These are phyloP conservation scores for Aegle marmelos DNA, from an alignment of 345 rosid genomes.

Conservation along the genomic window DNA sequence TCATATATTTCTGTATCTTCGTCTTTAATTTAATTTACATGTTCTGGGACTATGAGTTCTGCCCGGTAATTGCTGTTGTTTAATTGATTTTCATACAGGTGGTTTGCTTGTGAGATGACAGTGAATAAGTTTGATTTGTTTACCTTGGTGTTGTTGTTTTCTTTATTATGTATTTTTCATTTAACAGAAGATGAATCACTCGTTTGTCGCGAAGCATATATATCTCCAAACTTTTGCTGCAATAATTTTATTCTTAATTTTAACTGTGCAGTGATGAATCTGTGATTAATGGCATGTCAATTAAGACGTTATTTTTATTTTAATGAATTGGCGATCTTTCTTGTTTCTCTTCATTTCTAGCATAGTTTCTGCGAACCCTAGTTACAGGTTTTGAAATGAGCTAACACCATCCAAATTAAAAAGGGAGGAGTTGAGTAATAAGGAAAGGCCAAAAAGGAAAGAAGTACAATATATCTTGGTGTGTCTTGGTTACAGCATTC, in stretches of 20 bases:
- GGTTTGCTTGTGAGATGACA: neutral
- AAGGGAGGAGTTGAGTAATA: neutral
- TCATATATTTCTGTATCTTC: neutral
- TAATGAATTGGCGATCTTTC: neutral
- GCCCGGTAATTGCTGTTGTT: neutral
- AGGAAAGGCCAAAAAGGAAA: neutral
- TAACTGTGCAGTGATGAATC: neutral
- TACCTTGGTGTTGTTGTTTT: neutral
- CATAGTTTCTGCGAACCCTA: neutral
- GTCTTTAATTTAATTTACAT: constrained; percentile 1
- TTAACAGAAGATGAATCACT: neutral
- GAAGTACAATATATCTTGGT: neutral
- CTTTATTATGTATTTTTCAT: neutral
- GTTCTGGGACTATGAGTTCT: neutral
- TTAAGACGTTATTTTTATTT: too few species aligned
- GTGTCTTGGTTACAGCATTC: neutral
- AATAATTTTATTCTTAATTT: neutral
- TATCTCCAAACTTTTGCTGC: neutral
- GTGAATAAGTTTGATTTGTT: neutral
- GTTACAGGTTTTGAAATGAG: neutral
- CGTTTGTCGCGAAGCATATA: neutral
- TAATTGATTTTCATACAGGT: neutral
- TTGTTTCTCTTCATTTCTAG: neutral
- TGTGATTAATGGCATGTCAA: neutral
- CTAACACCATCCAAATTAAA: neutral